phyloP scores from a whole-genome alignment of 2,329 filamentous ascomycete species.

The Penicillium sp. region DNA sequence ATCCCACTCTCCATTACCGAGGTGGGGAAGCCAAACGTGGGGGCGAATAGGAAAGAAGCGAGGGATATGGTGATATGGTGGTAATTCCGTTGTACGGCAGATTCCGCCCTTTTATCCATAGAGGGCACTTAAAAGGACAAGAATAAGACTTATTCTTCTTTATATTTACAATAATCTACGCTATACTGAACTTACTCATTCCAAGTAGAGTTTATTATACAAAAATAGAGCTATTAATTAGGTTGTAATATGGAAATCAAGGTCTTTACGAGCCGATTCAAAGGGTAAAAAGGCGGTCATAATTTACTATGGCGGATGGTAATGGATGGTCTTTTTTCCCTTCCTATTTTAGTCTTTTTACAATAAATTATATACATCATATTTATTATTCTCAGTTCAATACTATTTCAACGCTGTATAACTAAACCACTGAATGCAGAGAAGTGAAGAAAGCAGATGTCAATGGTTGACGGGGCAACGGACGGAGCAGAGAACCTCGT shows the following conservation, averaged over 20 bases:
- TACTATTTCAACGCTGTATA: not conserved
- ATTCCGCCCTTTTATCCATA: too few relatives aligned
- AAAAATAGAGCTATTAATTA: too few relatives aligned
- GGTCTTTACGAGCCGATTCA: too few relatives aligned
- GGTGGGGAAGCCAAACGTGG: slow-evolving; percentile 1
- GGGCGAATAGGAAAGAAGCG: not conserved
- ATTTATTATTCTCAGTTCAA: too few relatives aligned
- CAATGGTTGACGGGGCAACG: slow-evolving; percentile 4
- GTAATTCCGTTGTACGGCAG: not conserved
- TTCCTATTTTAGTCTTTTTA: too few relatives aligned
- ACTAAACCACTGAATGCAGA: not conserved
- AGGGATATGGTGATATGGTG: not conserved
- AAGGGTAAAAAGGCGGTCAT: not conserved
- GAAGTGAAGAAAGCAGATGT: not conserved
- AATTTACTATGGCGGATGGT: not conserved
- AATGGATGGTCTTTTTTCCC: not conserved
- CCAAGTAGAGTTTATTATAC: too few relatives aligned
- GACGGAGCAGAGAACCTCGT: not conserved
- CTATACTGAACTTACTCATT: too few relatives aligned
- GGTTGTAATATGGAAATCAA: too few relatives aligned
- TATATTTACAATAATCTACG: too few relatives aligned
- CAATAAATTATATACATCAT: not conserved
- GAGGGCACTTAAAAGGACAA: too few relatives aligned
- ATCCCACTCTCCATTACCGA: not conserved
- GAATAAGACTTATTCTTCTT: too few relatives aligned